Evolutionary conservation across 306 rosid genomes (phyloP).

Genomic region (Hippophae rhamnoides): DNA sequence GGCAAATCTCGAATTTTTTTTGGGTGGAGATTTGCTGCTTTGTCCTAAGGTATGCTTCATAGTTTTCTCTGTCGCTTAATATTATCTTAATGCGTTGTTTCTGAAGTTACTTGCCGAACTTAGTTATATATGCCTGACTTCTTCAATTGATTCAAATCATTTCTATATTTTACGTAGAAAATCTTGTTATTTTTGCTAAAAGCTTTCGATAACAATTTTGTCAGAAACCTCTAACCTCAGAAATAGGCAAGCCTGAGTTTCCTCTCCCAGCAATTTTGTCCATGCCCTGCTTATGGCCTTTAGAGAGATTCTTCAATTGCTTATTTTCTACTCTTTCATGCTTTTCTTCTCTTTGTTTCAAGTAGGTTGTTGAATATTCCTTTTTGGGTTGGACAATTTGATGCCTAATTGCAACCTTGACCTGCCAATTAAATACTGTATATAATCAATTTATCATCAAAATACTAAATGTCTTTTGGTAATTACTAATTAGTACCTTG

Average conservation of each 20-base stretch:
- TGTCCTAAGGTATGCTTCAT: slow-evolving; percentile 6
- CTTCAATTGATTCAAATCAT: neutral
- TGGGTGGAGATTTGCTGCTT: slow-evolving; percentile 1
- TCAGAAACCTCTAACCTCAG: neutral
- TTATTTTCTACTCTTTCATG: slow-evolving; percentile 20
- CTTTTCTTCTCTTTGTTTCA: slow-evolving; percentile 1
- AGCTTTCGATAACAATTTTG: no score
- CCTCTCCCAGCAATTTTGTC: slow-evolving; percentile 10
- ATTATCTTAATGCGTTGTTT: no score
- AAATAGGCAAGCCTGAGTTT: slow-evolving; percentile 13
- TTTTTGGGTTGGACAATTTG: slow-evolving; percentile 9
- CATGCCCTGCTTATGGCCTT: slow-evolving; percentile 4
- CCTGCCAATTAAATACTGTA: slow-evolving; percentile 7
- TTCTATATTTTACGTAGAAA: neutral
- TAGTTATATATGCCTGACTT: neutral
- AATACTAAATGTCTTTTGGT: neutral
- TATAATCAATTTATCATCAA: neutral
- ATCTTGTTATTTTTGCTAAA: no score
- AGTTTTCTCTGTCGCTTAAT: neutral
- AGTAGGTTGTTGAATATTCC: slow-evolving; percentile 13
- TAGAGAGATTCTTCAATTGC: neutral
- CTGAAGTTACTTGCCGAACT: neutral
- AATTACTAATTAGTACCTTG: neutral
- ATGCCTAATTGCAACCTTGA: slow-evolving; percentile 12
- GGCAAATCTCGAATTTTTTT: slow-evolving; percentile 1